A percentile compares a stretch with the other conserved stretches of the same genome.
These are phyloP conservation scores for Pseudopyricularia javanii DNA, from an alignment of 2,329 filamentous ascomycete genomes.

Conservation along the genomic window DNA sequence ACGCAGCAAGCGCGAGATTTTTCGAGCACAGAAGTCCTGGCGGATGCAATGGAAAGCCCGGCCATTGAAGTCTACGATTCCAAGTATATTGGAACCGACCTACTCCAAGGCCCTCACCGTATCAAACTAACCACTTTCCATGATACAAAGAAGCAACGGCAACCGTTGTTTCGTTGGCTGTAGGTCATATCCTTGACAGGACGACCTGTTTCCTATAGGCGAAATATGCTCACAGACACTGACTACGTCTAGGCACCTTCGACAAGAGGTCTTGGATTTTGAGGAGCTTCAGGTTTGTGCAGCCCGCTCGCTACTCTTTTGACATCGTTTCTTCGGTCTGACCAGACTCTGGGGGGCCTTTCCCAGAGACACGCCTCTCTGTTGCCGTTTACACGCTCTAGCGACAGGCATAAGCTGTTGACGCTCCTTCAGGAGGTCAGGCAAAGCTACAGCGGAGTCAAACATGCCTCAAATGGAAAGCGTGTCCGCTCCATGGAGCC, in stretches of 20 bases:
- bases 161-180: background rate
- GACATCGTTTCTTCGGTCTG: background rate
- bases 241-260: background rate
- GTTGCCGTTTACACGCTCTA: background rate
- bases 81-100: background rate
- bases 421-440: conserved; percentile 23
- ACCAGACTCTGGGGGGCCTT: background rate
- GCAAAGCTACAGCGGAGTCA: conserved; percentile 20
- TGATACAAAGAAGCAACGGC: background rate
- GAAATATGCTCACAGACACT: background rate
- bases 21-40: background rate
- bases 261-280: background rate
- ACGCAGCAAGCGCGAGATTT: background rate
- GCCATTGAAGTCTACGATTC: background rate
- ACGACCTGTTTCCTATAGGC: background rate
- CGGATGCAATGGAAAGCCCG: background rate
- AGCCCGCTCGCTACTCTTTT: background rate
- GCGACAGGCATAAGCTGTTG: background rate
- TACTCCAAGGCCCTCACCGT: background rate
- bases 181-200: background rate
- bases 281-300: background rate
- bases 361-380: background rate
- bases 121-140: background rate
- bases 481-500: conserved; percentile 30
- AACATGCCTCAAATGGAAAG: conserved; percentile 22